phyloP scores from a whole-genome alignment of 1,284 basidiomycete genomes.

The Ceratobasidium sp. region DNA sequence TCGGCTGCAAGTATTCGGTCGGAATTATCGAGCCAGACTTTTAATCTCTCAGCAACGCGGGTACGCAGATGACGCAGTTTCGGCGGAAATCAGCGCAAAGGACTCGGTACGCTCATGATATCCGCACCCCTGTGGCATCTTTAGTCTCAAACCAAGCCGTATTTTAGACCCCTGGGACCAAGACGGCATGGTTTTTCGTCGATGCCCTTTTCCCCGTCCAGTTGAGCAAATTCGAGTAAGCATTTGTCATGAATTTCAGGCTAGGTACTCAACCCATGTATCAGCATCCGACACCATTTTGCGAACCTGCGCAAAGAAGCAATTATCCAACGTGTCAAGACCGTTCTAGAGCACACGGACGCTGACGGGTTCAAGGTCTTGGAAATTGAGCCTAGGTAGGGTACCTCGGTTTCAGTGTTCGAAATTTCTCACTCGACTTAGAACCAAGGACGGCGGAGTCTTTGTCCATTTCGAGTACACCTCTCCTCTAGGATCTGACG shows the following conservation, averaged over 20 bases:
- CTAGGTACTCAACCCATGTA: background rate
- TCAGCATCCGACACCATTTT: constrained; percentile 28
- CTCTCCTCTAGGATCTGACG: constrained; percentile 53
- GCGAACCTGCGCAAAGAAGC: constrained; percentile 37
- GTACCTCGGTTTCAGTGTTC: background rate
- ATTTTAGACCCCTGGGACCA: constrained; percentile 32
- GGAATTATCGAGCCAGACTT: constrained; percentile 33
- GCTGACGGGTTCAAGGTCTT: constrained; percentile 69
- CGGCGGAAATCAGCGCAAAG: constrained; percentile 39
- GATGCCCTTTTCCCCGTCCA: constrained; percentile 33
- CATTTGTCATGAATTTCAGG: background rate
- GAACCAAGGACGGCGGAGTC: constrained; percentile 83
- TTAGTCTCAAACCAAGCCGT: background rate
- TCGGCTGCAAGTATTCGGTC: constrained; percentile 29
- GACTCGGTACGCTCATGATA: constrained; percentile 29
- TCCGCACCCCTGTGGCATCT: background rate
- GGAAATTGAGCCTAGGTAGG: constrained; percentile 63
- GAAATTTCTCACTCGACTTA: background rate
- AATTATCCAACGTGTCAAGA: constrained; percentile 29
- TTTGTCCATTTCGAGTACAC: constrained; percentile 84
- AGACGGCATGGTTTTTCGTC: constrained; percentile 38
- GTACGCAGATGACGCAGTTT: constrained; percentile 32
- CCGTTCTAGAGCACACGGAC: constrained; percentile 57
- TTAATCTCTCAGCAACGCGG: constrained; percentile 1
- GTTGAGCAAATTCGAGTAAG: constrained; percentile 40